Evolutionary conservation across 345 rosid species (phyloP).

Genomic region (Sisymbrium irio): DNA sequence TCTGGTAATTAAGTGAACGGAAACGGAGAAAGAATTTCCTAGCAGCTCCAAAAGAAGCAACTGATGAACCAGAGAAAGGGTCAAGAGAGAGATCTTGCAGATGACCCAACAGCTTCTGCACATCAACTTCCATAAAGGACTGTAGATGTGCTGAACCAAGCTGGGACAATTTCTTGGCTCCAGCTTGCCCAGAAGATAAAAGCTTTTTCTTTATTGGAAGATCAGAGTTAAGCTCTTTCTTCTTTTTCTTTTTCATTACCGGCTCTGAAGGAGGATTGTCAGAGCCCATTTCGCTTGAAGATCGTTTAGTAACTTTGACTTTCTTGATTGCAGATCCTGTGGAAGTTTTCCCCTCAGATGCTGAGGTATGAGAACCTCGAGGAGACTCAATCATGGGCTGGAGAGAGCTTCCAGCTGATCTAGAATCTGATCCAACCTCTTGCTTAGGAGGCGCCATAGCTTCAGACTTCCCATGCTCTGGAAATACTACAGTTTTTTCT

Average conservation of each 20-base stretch:
- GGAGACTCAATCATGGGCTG: constrained; percentile 35
- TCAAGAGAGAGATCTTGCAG: constrained; percentile 74
- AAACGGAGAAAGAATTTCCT: constrained; percentile 64
- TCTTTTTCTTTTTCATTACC: constrained; percentile 74
- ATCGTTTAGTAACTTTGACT: constrained; percentile 52
- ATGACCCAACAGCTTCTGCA: constrained; percentile 58
- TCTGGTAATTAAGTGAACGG: constrained; percentile 71
- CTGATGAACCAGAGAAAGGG: constrained; percentile 58
- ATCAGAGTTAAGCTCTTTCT: constrained; percentile 49
- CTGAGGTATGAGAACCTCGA: constrained; percentile 31
- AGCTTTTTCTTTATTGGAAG: constrained; percentile 52
- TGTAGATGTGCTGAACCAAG: constrained; percentile 37
- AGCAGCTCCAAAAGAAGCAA: constrained; percentile 44
- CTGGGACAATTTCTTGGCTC: constrained; percentile 38
- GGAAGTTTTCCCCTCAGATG: constrained; percentile 41
- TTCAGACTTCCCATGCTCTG: constrained; percentile 39
- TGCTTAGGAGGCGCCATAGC: constrained; percentile 34
- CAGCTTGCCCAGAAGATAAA: constrained; percentile 45
- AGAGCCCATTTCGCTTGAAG: constrained; percentile 39
- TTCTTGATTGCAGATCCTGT: constrained; percentile 49
- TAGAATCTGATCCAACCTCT: constrained; percentile 35
- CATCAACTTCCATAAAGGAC: constrained; percentile 38
- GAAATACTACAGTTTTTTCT: constrained; percentile 26
- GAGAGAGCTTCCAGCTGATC: constrained; percentile 39
- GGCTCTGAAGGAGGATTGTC: constrained; percentile 40